Conservation (phyloP, 176 grass and related monocot genomes). For the Secale cereale region DNA sequence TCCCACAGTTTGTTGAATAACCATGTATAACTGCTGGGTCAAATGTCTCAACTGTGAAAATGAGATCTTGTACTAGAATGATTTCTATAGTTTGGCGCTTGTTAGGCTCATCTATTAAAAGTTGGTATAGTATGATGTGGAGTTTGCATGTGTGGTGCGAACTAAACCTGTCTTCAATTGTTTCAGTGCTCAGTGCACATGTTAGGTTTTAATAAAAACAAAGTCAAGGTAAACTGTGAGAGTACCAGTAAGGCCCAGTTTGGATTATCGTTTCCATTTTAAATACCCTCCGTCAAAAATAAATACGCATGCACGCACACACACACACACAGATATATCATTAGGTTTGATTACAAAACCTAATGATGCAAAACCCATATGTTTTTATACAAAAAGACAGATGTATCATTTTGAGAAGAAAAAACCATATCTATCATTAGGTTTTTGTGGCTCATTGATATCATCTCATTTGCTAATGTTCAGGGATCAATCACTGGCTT, state of each 20-base stretch:
- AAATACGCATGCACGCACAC: no score
- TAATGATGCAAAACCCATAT: neutral
- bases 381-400: neutral
- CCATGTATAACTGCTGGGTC: neutral
- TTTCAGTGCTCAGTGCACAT: neutral
- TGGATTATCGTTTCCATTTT: no score
- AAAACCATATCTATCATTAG: neutral
- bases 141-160: no score
- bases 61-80: neutral
- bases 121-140: neutral
- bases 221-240: neutral
- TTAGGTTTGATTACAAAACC: no score
- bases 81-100: neutral
- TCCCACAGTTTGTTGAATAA: neutral
- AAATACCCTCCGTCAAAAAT: no score
- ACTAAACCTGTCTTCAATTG: neutral
- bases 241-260: no score
- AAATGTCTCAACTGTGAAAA: neutral
- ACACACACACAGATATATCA: no score
- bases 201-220: neutral
- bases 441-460: neutral
- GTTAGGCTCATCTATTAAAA: neutral
- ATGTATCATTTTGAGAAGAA: neutral
- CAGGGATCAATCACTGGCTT: conserved; percentile 56
- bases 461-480: conserved; percentile 2